Conservation (phyloP, 139 green algal species). For the Chlamydomonas schloesseri region DNA sequence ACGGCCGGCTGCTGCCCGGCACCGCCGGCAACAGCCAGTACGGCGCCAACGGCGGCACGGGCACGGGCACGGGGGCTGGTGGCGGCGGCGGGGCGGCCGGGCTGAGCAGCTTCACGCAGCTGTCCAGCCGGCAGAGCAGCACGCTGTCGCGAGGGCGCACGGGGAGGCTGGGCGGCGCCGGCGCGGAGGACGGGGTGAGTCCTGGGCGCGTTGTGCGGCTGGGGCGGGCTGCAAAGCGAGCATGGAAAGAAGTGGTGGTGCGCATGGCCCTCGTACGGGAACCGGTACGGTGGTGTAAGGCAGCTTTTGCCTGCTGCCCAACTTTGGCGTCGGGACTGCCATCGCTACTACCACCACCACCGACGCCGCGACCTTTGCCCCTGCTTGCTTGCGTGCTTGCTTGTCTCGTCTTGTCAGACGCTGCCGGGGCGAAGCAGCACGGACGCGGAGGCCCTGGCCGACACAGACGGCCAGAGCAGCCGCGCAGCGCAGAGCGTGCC, state of each 20-base stretch:
- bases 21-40: not conserved
- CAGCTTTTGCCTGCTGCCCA: no score
- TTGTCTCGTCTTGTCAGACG: no score
- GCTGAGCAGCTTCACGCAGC: slow-evolving; percentile 11
- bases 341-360: not conserved
- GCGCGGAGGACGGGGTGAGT: not conserved
- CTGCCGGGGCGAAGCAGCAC: not conserved
- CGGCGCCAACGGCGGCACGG: not conserved
- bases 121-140: slow-evolving; percentile 6
- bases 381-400: no score
- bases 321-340: no score
- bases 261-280: no score
- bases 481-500: not conserved
- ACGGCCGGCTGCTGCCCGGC: not conserved
- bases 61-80: not conserved
- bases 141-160: not conserved
- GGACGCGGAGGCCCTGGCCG: not conserved
- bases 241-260: no score
- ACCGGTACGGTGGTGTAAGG: no score
- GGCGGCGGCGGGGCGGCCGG: not conserved
- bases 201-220: not conserved
- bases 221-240: no score
- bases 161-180: not conserved
- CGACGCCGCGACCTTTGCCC: no score
- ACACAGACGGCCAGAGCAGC: no score